phyloP scores from a whole-genome alignment of 768 basidiomycete species.

The Crepidotus variabilis region DNA sequence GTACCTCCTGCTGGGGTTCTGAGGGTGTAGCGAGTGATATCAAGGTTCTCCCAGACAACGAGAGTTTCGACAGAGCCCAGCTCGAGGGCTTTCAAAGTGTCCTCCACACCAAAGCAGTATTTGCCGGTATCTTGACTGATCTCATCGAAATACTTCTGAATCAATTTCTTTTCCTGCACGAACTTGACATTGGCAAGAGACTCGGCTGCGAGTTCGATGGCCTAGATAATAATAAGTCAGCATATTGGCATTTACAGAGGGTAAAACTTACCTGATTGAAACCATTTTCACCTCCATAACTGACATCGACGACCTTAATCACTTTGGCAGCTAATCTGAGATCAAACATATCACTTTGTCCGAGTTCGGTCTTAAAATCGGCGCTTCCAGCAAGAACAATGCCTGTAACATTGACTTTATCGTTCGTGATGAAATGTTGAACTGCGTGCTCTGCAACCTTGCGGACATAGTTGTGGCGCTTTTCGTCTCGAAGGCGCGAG shows the following conservation, averaged over 20 bases:
- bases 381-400: slow-evolving; percentile 95
- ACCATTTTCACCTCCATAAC: slow-evolving; percentile 97
- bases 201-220: slow-evolving; percentile 95
- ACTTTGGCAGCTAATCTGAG: slow-evolving; percentile 82
- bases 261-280: slow-evolving; percentile 84
- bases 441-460: slow-evolving; percentile 98
- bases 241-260: neutral
- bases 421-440: slow-evolving; percentile 95
- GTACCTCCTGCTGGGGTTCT: slow-evolving; percentile 90
- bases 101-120: slow-evolving; percentile 97
- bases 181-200: slow-evolving; percentile 98
- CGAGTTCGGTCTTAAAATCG: slow-evolving; percentile 98
- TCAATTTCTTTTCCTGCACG: slow-evolving; percentile 97
- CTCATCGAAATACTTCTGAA: slow-evolving; percentile 98
- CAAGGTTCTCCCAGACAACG: slow-evolving; percentile 98
- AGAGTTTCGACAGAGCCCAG: slow-evolving; percentile 96
- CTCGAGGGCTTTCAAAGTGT: slow-evolving; percentile 94
- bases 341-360: slow-evolving; percentile 97
- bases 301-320: slow-evolving; percentile 98
- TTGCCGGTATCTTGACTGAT: slow-evolving; percentile 96
- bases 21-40: slow-evolving; percentile 82
- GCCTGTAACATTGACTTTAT: slow-evolving; percentile 97
- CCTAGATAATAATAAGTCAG: slow-evolving; percentile 39
- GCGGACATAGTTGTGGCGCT: slow-evolving; percentile 98
- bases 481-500: slow-evolving; percentile 98